Percentiles rank a stretch among this genome's conserved stretches.
Evolutionary conservation across 345 rosid genomes (phyloP).

Genomic region (Rhodamnia argentea): DNA sequence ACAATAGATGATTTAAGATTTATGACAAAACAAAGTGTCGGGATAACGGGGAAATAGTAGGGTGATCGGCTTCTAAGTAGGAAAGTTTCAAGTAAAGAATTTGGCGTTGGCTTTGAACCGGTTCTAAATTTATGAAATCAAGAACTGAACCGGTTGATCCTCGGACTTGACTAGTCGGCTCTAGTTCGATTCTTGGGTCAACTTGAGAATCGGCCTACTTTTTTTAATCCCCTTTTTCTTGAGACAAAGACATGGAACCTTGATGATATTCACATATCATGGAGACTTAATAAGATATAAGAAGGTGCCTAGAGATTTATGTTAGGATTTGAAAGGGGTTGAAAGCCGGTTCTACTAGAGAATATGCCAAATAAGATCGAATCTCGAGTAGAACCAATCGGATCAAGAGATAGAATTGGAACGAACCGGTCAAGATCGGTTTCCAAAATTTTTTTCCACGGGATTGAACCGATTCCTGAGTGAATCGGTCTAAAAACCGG

Average conservation of each 20-base stretch:
- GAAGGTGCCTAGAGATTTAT: neutral
- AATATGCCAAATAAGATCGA: neutral
- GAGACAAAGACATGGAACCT: neutral
- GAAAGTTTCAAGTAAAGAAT: neutral
- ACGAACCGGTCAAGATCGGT: neutral
- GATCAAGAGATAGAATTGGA: neutral
- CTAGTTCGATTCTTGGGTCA: neutral
- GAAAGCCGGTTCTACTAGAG: neutral
- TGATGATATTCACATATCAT: neutral
- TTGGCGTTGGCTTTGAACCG: neutral
- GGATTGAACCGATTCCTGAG: neutral
- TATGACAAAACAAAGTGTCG: neutral
- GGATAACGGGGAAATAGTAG: neutral
- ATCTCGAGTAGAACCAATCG: neutral
- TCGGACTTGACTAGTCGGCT: neutral
- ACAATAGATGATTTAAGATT: neutral
- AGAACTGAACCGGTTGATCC: neutral
- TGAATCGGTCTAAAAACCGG: neutral
- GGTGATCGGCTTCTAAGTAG: neutral
- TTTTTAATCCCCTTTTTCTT: neutral
- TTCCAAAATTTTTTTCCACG: neutral
- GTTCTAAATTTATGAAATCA: neutral
- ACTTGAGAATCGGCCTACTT: neutral
- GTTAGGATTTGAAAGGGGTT: neutral
- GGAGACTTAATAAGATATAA: neutral